Conservation (phyloP, 805 yeast genomes). For the Suhomyces faveliae region DNA sequence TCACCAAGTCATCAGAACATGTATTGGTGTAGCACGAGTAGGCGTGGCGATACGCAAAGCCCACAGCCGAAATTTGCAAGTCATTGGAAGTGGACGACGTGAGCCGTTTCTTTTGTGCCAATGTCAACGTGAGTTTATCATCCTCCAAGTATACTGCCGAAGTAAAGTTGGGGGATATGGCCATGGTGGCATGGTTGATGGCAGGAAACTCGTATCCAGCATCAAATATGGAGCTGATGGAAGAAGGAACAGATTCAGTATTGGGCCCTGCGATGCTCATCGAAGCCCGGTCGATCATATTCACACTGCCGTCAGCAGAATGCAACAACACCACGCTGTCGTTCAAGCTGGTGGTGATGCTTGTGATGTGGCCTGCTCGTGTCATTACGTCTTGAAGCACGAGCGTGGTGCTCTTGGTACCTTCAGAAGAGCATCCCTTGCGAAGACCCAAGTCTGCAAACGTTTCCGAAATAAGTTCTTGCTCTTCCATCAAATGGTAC, state of each 20-base stretch:
- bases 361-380: constrained; percentile 26
- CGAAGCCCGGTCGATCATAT: constrained; percentile 40
- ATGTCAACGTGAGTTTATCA: constrained; percentile 17
- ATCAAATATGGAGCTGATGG: constrained; percentile 47
- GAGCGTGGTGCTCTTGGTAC: constrained; percentile 10
- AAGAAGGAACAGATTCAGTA: constrained; percentile 22
- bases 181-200: constrained; percentile 27
- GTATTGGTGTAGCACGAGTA: constrained; percentile 66
- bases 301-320: constrained; percentile 45
- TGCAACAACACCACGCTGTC: constrained; percentile 42
- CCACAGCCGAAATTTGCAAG: constrained; percentile 49
- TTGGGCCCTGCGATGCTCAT: constrained; percentile 20
- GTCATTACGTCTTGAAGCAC: constrained; percentile 27
- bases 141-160: constrained; percentile 31
- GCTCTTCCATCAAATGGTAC: constrained; percentile 25
- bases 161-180: constrained; percentile 52
- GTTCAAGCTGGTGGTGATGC: constrained; percentile 32
- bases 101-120: constrained; percentile 17
- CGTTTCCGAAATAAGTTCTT: constrained; percentile 24
- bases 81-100: constrained; percentile 26
- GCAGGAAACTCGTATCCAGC: constrained; percentile 53
- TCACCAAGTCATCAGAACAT: constrained; percentile 67
- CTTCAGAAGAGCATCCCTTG: constrained; percentile 4
- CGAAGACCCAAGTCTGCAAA: constrained; percentile 31
- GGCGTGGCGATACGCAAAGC: constrained; percentile 65